phyloP scores from a whole-genome alignment of 169 alveolate species.

The Babesia bovis region DNA sequence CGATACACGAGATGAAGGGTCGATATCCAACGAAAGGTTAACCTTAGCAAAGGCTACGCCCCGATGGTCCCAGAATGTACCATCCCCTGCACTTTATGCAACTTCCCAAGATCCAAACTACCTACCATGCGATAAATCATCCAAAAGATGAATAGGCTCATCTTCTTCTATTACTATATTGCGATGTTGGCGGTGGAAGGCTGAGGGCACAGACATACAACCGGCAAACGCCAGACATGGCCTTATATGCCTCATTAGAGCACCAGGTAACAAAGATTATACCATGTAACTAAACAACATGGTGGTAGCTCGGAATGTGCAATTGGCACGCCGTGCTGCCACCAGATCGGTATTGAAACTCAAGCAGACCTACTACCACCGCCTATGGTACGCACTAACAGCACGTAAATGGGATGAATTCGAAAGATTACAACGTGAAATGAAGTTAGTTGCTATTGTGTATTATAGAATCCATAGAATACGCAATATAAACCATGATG shows the following conservation, averaged over 20 bases:
- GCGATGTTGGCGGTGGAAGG: constrained; percentile 19
- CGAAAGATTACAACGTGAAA: constrained; percentile 42
- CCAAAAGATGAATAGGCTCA: constrained; percentile 15
- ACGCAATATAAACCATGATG: constrained; percentile 75
- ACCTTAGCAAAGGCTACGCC: constrained; percentile 52
- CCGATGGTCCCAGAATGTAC: constrained; percentile 57
- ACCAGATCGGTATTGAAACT: constrained; percentile 50
- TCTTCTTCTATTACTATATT: constrained; percentile 40
- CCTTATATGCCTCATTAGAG: constrained; percentile 11
- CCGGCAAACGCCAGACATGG: constrained; percentile 30
- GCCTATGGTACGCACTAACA: constrained; percentile 54
- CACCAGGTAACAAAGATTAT: not conserved
- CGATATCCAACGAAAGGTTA: constrained; percentile 52
- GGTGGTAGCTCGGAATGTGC: constrained; percentile 18
- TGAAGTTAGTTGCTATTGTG: constrained; percentile 46
- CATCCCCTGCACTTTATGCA: too few relatives aligned
- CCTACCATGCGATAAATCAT: not conserved
- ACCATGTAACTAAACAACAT: not conserved
- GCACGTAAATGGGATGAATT: constrained; percentile 49
- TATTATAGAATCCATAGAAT: constrained; percentile 54
- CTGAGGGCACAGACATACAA: constrained; percentile 4
- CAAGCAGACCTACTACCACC: constrained; percentile 67
- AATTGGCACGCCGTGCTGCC: constrained; percentile 25
- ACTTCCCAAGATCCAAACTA: constrained; percentile 7
- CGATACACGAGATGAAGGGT: constrained; percentile 34